Percentiles rank a stretch among this genome's conserved stretches.
phyloP scores from a whole-genome alignment of 768 basidiomycete species.

The Clathrus columnatus region DNA sequence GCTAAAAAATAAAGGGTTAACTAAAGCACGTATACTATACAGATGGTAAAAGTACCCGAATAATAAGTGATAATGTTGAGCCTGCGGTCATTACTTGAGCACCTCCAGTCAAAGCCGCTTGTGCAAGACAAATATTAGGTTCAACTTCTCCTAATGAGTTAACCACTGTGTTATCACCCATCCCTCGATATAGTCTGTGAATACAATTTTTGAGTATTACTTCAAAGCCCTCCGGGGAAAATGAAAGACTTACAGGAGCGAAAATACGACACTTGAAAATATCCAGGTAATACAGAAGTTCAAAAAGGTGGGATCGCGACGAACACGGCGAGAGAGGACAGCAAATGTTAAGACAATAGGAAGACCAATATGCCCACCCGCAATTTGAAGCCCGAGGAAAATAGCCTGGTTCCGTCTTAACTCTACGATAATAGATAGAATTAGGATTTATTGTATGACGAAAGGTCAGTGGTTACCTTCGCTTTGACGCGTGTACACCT shows the following conservation, averaged over 20 bases:
- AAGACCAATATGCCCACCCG: conserved; percentile 45
- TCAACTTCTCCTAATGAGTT: conserved; percentile 18
- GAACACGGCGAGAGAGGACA: conserved; percentile 31
- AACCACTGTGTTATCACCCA: not conserved
- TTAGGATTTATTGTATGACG: not conserved
- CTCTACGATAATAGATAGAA: not conserved
- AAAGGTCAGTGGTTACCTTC: no score
- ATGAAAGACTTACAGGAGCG: conserved; percentile 36
- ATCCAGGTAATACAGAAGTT: conserved; percentile 54
- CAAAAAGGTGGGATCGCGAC: conserved; percentile 42
- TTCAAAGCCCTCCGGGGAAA: not conserved
- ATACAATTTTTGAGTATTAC: not conserved
- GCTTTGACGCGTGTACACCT: not conserved
- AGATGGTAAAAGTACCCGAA: not conserved
- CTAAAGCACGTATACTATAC: not conserved
- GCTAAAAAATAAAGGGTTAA: not conserved
- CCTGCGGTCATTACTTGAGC: conserved; percentile 19
- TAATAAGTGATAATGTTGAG: conserved; percentile 2
- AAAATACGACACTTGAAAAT: conserved; percentile 44
- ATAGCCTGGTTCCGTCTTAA: conserved; percentile 15
- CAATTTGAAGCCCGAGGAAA: conserved; percentile 39
- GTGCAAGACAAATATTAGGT: conserved; percentile 35
- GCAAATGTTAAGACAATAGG: conserved; percentile 41
- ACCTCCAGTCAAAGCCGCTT: conserved; percentile 46
- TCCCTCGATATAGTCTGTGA: conserved; percentile 13